These are phyloP conservation scores for Dactylellina haptotyla DNA, from an alignment of 2,329 filamentous ascomycete genomes.

Conservation along the genomic window DNA sequence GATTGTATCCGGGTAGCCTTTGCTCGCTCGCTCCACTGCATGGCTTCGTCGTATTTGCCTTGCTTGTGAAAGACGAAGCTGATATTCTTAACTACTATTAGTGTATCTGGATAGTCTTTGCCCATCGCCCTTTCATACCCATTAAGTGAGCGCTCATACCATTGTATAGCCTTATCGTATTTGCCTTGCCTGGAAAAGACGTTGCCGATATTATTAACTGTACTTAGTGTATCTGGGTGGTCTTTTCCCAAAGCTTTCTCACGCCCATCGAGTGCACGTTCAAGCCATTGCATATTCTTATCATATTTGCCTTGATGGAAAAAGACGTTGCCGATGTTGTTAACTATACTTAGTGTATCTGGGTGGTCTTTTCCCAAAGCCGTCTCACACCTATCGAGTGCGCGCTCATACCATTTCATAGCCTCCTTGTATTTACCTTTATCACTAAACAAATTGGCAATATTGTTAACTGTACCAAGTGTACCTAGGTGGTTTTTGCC, in stretches of 20 bases:
- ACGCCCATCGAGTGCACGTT: constrained; percentile 7
- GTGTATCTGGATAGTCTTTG: neutral
- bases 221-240: neutral
- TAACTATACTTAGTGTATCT: constrained; percentile 3
- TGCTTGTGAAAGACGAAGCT: no score
- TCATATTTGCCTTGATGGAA: constrained; percentile 21
- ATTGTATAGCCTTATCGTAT: constrained; percentile 1
- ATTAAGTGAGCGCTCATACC: neutral
- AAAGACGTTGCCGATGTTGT: constrained; percentile 10
- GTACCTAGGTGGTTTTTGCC: constrained; percentile 19
- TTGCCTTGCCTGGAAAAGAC: neutral
- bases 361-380: constrained; percentile 24
- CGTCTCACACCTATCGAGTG: constrained; percentile 33
- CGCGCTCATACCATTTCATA: constrained; percentile 43
- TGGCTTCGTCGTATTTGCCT: no score
- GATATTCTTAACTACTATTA: no score
- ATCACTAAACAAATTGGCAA: constrained; percentile 27
- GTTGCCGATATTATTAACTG: neutral
- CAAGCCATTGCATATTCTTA: constrained; percentile 29
- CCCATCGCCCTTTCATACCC: neutral
- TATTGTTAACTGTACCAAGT: constrained; percentile 33
- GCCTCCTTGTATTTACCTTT: constrained; percentile 48
- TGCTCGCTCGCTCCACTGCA: no score
- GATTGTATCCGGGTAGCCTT: no score
- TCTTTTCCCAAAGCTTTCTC: constrained; percentile 1